phyloP scores from a whole-genome alignment of 306 rosid genomes.

The Cucumis melo region DNA sequence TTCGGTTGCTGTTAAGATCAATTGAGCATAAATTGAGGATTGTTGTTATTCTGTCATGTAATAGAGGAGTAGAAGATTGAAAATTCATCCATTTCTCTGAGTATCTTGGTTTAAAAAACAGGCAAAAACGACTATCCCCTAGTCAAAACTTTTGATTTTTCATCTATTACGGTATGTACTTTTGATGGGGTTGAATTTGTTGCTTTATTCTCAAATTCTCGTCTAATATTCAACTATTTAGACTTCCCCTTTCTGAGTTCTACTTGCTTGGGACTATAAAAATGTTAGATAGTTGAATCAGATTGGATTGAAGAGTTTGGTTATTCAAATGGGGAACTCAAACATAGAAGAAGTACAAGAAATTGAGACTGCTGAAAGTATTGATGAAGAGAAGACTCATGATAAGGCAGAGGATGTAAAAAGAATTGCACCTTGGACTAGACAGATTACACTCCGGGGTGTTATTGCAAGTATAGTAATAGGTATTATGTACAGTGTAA shows the following conservation, averaged over 20 bases:
- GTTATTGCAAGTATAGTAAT: slow-evolving; percentile 50
- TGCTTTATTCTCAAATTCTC: not conserved
- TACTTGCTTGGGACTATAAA: not conserved
- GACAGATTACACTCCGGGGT: slow-evolving; percentile 74
- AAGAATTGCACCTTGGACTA: slow-evolving; percentile 55
- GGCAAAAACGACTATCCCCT: not conserved
- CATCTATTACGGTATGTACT: not conserved
- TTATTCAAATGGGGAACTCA: slow-evolving; percentile 23
- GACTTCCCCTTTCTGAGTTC: not conserved
- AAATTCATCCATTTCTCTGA: not conserved
- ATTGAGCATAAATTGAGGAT: no score
- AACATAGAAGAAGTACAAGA: slow-evolving; percentile 27
- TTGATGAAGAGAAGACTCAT: slow-evolving; percentile 25
- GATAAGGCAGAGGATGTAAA: slow-evolving; percentile 31
- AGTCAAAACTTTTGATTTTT: not conserved
- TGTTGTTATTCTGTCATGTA: not conserved
- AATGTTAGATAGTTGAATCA: not conserved
- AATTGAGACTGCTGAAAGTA: slow-evolving; percentile 24
- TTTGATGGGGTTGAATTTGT: not conserved
- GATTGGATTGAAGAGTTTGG: slow-evolving; percentile 2
- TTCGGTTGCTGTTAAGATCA: not conserved
- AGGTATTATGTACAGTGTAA: slow-evolving; percentile 71
- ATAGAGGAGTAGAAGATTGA: not conserved
- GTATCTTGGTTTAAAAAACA: not conserved
- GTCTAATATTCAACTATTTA: not conserved